phyloP scores from a whole-genome alignment of 345 rosid species.

The Melastoma malabathricum region DNA sequence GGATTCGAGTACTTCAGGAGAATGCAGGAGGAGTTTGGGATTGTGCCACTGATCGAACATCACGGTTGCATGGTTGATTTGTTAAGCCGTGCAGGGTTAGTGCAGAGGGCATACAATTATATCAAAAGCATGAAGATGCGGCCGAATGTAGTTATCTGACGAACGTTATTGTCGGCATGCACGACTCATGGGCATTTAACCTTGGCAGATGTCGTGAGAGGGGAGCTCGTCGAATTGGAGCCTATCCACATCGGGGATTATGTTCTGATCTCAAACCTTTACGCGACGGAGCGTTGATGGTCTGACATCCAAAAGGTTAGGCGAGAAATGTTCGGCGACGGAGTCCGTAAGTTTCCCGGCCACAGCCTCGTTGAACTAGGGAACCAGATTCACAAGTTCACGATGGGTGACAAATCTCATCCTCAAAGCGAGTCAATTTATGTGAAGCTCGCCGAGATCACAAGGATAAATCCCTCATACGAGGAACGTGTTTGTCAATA shows the following conservation, averaged over 20 bases:
- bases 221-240: constrained; percentile 37
- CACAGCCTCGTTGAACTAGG: constrained; percentile 69
- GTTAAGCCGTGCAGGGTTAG: constrained; percentile 68
- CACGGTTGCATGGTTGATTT: constrained; percentile 84
- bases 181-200: constrained; percentile 41
- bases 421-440: constrained; percentile 42
- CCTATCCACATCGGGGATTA: constrained; percentile 69
- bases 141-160: constrained; percentile 75
- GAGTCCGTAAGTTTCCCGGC: constrained; percentile 60
- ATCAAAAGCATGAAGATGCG: constrained; percentile 43
- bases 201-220: constrained; percentile 52
- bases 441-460: constrained; percentile 42
- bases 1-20: constrained; percentile 51
- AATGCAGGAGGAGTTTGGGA: constrained; percentile 51
- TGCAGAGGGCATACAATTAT: constrained; percentile 42
- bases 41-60: constrained; percentile 66
- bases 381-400: constrained; percentile 49
- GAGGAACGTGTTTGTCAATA: constrained; percentile 44
- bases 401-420: constrained; percentile 51
- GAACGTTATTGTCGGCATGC: constrained; percentile 64
- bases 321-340: constrained; percentile 36
- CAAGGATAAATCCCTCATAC: constrained; percentile 55
- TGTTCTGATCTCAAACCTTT: constrained; percentile 70
- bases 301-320: constrained; percentile 52
- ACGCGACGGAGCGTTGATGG: constrained; percentile 73